Evolutionary conservation across 805 yeast genomes (phyloP), one percentile per base, ranked within the genome.

Genomic region (Metschnikowia rubicola): DNA sequence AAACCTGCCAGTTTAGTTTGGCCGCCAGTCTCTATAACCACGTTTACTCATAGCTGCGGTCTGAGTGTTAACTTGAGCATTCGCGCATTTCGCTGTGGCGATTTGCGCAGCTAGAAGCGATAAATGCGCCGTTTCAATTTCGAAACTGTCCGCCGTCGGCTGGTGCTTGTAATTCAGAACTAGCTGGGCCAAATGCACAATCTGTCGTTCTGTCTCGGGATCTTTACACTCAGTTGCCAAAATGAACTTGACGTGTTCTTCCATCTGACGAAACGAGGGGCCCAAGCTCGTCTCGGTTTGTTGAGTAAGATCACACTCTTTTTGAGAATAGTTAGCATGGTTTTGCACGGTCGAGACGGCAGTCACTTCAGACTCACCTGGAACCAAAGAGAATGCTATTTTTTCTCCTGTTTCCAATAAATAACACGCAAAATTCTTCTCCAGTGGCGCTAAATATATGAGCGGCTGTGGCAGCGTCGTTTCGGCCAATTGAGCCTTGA

Each of bases 331-430:
- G n/a, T 58, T 43, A 35, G 55, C 58, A 45, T 66, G 56, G 36
- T 66, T 63, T 12, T 50, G 54, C 9, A 68, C 54, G 5, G 75
- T 67, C 6, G 61, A 55, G 1, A 71, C 57, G 1, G 74, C 65
- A 8, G 65, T 63, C 21, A 52, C 56, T 43, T 71, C 75, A 3
- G 66, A 56, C 30, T 65, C 68, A 30, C 60, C 63, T 1, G 68
- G 57, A 2, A 48, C 50, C 8, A 68, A 50, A 6, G 52, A 44
- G 6, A 62, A 53, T 8, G 52, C 43, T 2, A 59, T 9, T 10
- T 54, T 41, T 11, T 34, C 37, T 1, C 41, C 39, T 13, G 53
- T 41, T 4, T 37, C 33, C 15, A 38, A 17, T n/a, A 39, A 44
- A 37, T 36, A 46, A 35, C 50, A 46, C 33, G 35, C 26, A 35